Evolutionary conservation across 2,329 filamentous ascomycete genomes (phyloP).

Genomic region (Diaporthe batatas): DNA sequence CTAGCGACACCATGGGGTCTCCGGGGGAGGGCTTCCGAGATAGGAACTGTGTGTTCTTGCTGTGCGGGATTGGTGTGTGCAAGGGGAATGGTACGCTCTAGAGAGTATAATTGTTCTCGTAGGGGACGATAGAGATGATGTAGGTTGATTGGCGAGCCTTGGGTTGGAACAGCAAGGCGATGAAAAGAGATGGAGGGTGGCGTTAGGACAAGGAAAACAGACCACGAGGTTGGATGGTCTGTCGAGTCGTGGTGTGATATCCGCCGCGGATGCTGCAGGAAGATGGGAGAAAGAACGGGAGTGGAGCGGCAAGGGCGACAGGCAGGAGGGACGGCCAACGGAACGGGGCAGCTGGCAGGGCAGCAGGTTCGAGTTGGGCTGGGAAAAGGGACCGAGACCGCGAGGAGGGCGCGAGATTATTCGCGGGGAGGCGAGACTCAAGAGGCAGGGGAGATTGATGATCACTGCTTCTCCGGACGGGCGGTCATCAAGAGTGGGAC

Average conservation of each 20-base stretch:
- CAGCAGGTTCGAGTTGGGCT: constrained; percentile 23
- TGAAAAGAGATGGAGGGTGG: constrained; percentile 38
- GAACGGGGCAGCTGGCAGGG: no score
- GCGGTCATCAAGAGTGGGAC: not conserved
- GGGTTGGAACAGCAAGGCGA: constrained; percentile 39
- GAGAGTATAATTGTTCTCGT: constrained; percentile 4
- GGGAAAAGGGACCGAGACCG: constrained; percentile 9
- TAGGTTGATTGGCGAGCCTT: constrained; percentile 36
- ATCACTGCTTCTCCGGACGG: constrained; percentile 25
- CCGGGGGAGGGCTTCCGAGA: constrained; percentile 31
- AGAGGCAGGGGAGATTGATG: constrained; percentile 26
- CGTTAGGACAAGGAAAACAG: constrained; percentile 36
- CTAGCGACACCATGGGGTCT: constrained; percentile 57
- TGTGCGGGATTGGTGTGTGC: constrained; percentile 19
- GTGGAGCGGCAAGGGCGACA: constrained; percentile 34
- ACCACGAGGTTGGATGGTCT: constrained; percentile 40
- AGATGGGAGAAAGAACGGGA: constrained; percentile 20
- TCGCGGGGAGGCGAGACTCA: constrained; percentile 21
- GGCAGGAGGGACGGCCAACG: constrained; percentile 32
- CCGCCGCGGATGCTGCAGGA: constrained; percentile 28
- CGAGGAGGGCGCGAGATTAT: constrained; percentile 33
- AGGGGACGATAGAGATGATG: constrained; percentile 19
- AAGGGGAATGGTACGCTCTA: constrained; percentile 14
- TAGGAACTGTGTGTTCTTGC: constrained; percentile 32
- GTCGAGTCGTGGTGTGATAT: constrained; percentile 42